phyloP scores from a whole-genome alignment of 1,139 yeast species.

The Meyerozyma smithsonii region DNA sequence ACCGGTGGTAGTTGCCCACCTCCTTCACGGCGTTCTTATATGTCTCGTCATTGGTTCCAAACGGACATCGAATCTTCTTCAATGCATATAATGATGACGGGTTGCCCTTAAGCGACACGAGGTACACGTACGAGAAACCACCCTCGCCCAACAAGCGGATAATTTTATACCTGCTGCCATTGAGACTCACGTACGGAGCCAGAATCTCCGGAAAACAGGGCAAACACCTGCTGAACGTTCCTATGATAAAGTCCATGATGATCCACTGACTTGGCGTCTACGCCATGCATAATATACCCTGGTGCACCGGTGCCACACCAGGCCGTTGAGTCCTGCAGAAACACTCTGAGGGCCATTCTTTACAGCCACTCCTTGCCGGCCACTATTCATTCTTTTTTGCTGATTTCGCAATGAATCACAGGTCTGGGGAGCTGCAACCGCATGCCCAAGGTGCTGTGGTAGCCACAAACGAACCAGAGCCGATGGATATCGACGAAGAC shows the following conservation, averaged over 20 bases:
- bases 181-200: constrained; percentile 47
- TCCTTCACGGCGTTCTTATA: constrained; percentile 66
- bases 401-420: background rate
- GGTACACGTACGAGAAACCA: constrained; percentile 84
- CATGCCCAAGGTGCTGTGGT: no score
- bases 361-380: no score
- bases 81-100: constrained; percentile 60
- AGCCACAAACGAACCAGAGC: no score
- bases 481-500: constrained; percentile 9
- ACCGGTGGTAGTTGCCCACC: constrained; percentile 68
- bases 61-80: constrained; percentile 84
- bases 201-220: constrained; percentile 41
- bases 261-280: no score
- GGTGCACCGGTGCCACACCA: no score
- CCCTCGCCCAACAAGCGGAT: constrained; percentile 79
- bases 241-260: constrained; percentile 22
- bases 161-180: constrained; percentile 50
- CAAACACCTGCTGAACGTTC: constrained; percentile 28
- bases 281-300: no score
- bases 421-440: background rate
- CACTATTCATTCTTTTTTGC: no score
- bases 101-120: constrained; percentile 50
- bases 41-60: constrained; percentile 67
- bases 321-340: no score
- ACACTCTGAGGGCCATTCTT: no score